Conservation (phyloP, 2,329 filamentous ascomycete genomes). For the Pseudogymnoascus sp. region DNA sequence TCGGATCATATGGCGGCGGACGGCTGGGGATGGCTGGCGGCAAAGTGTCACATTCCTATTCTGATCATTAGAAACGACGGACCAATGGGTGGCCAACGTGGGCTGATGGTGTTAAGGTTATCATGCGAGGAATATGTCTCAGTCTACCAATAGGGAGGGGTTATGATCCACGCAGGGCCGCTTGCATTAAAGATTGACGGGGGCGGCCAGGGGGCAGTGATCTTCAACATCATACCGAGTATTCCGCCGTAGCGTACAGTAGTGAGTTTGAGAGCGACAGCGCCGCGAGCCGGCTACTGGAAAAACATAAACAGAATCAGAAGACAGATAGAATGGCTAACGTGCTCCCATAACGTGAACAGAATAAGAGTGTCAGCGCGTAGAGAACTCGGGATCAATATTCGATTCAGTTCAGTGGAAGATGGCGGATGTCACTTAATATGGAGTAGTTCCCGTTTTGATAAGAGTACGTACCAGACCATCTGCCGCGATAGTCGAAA, state of each 20-base stretch:
- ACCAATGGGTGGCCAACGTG: constrained; percentile 7
- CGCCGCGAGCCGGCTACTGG: neutral
- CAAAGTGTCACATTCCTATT: constrained; percentile 5
- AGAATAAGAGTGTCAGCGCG: neutral
- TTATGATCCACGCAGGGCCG: constrained; percentile 5
- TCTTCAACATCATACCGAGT: neutral
- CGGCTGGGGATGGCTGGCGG: neutral
- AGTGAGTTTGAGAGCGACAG: neutral
- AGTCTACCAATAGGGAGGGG: neutral
- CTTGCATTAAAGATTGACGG: constrained; percentile 2
- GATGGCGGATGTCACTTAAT: neutral
- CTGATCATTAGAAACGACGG: constrained; percentile 2
- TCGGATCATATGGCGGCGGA: neutral
- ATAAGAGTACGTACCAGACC: neutral
- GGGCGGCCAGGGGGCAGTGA: neutral
- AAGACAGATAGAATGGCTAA: neutral
- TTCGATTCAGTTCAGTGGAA: neutral
- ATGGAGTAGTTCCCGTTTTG: neutral
- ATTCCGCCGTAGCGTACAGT: constrained; percentile 1
- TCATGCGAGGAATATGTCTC: constrained; percentile 4
- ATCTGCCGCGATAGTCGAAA: neutral
- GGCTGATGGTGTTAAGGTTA: neutral
- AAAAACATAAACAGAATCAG: neutral
- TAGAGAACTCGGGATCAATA: neutral
- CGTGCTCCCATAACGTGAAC: neutral